These are phyloP conservation scores for Lathyrus oleraceus DNA, from an alignment of 306 rosid species.

Conservation along the genomic window DNA sequence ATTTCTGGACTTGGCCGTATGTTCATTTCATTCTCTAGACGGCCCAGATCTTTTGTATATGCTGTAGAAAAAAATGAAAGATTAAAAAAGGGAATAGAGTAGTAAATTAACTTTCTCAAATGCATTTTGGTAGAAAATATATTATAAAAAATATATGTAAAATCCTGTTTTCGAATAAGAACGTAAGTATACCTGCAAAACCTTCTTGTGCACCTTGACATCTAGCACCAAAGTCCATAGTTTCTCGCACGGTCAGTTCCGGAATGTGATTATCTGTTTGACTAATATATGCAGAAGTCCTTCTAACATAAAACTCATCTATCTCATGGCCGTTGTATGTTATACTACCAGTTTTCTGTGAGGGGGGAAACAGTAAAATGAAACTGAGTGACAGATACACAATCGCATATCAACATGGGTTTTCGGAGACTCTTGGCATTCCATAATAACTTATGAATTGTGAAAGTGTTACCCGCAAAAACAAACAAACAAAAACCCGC, in stretches of 20 bases:
- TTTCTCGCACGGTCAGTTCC: conserved; percentile 86
- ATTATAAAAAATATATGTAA: background rate
- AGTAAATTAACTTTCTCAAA: conserved; percentile 13
- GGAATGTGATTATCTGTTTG: conserved; percentile 88
- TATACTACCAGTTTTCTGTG: conserved; percentile 67
- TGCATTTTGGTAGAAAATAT: background rate
- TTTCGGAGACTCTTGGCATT: background rate
- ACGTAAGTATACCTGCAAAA: conserved; percentile 55
- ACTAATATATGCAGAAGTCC: conserved; percentile 87
- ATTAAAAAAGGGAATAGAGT: background rate
- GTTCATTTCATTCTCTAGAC: conserved; percentile 57
- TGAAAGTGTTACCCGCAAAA: background rate
- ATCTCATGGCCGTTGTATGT: conserved; percentile 68
- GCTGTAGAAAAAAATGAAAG: conserved; percentile 39
- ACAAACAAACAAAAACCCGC: conserved; percentile 1
- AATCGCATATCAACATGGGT: background rate
- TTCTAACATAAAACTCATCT: conserved; percentile 69
- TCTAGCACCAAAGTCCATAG: conserved; percentile 92
- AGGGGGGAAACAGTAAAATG: background rate
- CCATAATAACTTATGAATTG: background rate
- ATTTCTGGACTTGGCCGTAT: conserved; percentile 79
- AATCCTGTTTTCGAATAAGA: background rate
- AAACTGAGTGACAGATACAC: background rate
- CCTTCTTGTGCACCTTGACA: conserved; percentile 84
- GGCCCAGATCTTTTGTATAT: conserved; percentile 47